phyloP scores from a whole-genome alignment of 768 basidiomycete species.

The Termitomyces sp. region DNA sequence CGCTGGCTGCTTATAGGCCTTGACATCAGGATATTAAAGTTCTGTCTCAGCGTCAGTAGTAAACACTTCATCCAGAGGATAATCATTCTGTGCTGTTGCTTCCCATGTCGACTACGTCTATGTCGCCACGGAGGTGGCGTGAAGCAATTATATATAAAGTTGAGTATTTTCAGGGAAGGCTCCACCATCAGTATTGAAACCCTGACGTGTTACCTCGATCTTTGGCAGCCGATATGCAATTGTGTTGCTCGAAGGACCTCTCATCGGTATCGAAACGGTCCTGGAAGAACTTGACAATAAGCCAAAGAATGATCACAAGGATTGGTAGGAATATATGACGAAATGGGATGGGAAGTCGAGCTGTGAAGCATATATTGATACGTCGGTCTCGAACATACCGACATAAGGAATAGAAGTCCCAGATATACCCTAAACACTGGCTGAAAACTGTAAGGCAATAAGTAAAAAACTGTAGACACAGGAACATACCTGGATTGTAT shows the following conservation, averaged over 20 bases:
- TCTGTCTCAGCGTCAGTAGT: conserved; percentile 13
- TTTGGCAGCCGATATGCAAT: conserved; percentile 11
- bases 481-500: too few species aligned
- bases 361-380: too few species aligned
- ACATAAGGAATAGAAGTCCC: too few species aligned
- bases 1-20: conserved; percentile 41
- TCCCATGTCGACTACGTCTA: conserved; percentile 18
- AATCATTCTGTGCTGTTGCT: not conserved
- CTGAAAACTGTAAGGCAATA: too few species aligned
- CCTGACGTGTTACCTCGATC: conserved; percentile 13
- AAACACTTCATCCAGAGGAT: not conserved
- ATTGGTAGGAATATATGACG: conserved; percentile 19
- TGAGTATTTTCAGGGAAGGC: conserved; percentile 14
- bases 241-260: conserved; percentile 17
- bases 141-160: not conserved
- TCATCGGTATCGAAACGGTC: conserved; percentile 15
- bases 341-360: conserved; percentile 4
- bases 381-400: too few species aligned
- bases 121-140: conserved; percentile 12
- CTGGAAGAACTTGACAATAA: not conserved
- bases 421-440: too few species aligned
- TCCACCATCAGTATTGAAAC: conserved; percentile 24
- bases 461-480: too few species aligned
- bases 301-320: conserved; percentile 11
- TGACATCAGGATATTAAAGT: conserved; percentile 38